Evolutionary conservation across 306 rosid species (phyloP).

Genomic region (Trichosanthes truncata): DNA sequence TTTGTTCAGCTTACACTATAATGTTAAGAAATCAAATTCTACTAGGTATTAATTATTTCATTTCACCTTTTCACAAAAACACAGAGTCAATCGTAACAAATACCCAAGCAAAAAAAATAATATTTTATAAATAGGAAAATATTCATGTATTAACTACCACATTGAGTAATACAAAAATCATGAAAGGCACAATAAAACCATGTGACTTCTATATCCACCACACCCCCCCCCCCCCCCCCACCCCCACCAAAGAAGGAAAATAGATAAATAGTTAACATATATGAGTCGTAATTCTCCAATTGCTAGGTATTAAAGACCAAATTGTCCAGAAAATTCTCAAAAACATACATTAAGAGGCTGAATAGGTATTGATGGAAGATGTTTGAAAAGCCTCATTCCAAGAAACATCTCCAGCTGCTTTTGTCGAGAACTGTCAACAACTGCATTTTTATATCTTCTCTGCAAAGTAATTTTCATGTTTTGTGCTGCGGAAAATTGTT

Average conservation of each 20-base stretch:
- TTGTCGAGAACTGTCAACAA: slow-evolving; percentile 98
- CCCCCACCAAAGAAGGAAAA: neutral
- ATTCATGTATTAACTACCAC: neutral
- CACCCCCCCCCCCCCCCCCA: neutral
- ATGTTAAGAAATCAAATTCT: neutral
- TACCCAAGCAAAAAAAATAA: neutral
- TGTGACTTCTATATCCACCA: neutral
- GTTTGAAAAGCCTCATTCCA: slow-evolving; percentile 93
- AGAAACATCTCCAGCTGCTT: slow-evolving; percentile 95
- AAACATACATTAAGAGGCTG: slow-evolving; percentile 82
- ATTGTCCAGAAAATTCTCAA: slow-evolving; percentile 9
- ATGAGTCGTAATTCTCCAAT: neutral
- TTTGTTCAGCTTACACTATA: neutral
- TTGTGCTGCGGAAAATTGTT: slow-evolving; percentile 92
- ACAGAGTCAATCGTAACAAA: neutral
- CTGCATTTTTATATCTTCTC: slow-evolving; percentile 87
- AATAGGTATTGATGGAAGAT: slow-evolving; percentile 87
- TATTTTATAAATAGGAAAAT: neutral
- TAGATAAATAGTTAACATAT: neutral
- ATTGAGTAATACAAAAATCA: neutral
- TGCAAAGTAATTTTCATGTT: slow-evolving; percentile 92
- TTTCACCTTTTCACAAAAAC: neutral
- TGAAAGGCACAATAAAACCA: neutral
- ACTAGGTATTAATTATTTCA: neutral
- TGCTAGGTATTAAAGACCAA: neutral